A percentile compares a stretch with the other conserved stretches of the same genome.
Evolutionary conservation across 2,329 filamentous ascomycete species (phyloP).

Genomic region (Davidsoniella virescens): DNA sequence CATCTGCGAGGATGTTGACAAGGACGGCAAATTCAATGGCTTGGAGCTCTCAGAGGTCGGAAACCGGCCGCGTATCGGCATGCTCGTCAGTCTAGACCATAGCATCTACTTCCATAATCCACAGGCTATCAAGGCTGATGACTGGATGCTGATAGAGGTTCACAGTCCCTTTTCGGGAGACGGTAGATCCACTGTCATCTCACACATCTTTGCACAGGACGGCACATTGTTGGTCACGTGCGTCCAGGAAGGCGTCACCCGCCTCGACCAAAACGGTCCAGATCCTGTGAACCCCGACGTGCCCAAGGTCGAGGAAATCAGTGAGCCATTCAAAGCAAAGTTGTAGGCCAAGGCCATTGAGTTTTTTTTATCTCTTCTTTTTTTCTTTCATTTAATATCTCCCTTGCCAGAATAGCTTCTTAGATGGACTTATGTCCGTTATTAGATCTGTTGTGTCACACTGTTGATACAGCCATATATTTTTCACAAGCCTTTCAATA

Average conservation of each 20-base stretch:
- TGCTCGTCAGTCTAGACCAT: conserved; percentile 74
- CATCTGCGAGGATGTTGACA: conserved; percentile 7
- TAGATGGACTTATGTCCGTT: no score
- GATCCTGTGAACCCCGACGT: conserved; percentile 11
- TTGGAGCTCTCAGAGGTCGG: conserved; percentile 30
- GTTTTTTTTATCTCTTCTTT: no score
- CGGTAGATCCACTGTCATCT: conserved; percentile 58
- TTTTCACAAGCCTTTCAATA: no score
- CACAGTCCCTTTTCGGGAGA: conserved; percentile 67
- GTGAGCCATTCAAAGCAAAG: no score
- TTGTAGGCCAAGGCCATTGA: no score
- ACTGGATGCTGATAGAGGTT: conserved; percentile 72
- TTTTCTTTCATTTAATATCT: no score
- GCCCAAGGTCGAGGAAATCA: conserved; percentile 13
- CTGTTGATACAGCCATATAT: no score
- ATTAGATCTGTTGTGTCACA: no score
- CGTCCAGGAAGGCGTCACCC: conserved; percentile 47
- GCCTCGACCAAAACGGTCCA: conserved; percentile 9
- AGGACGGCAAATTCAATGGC: conserved; percentile 21
- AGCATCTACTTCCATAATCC: conserved; percentile 53
- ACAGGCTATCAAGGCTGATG: conserved; percentile 38
- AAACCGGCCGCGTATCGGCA: conserved; percentile 48
- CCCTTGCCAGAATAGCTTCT: no score
- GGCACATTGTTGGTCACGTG: conserved; percentile 63
- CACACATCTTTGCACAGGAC: conserved; percentile 55